Evolutionary conservation across 306 rosid genomes (phyloP).

Genomic region (Acmispon strigosus): DNA sequence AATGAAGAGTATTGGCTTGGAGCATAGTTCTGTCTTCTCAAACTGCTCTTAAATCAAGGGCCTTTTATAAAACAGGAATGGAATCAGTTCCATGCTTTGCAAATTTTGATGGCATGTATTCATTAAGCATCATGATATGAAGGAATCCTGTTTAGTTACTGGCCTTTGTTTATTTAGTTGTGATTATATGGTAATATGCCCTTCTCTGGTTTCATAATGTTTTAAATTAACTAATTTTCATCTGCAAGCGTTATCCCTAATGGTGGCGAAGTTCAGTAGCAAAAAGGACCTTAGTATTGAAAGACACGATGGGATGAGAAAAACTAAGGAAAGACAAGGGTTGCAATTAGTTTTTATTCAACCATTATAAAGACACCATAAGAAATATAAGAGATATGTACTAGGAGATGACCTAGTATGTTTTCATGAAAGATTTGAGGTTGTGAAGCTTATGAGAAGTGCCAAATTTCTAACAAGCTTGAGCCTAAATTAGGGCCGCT

Average conservation of each 20-base stretch:
- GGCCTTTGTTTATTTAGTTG: not conserved
- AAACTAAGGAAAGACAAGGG: not conserved
- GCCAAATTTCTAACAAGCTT: no score
- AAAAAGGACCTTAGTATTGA: no score
- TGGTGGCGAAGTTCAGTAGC: no score
- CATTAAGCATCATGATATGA: not conserved
- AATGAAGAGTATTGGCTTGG: not conserved
- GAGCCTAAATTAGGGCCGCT: no score
- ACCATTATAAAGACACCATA: no score
- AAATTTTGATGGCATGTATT: conserved; percentile 15
- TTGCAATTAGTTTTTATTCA: not conserved
- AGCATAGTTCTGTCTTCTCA: conserved; percentile 45
- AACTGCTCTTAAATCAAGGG: conserved; percentile 36
- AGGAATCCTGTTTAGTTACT: not conserved
- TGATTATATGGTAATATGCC: not conserved
- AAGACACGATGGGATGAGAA: not conserved
- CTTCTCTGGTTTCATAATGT: no score
- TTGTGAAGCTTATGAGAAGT: no score
- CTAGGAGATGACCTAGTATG: no score
- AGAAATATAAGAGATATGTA: no score
- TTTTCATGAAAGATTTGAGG: no score
- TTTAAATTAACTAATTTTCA: no score
- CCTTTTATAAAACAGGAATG: conserved; percentile 26
- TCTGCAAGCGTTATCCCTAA: no score
- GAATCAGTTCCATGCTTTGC: conserved; percentile 26